Percentiles rank a stretch among this genome's conserved stretches.
Conservation (phyloP, 1,284 basidiomycete genomes). For the Spongiforma sp. region DNA sequence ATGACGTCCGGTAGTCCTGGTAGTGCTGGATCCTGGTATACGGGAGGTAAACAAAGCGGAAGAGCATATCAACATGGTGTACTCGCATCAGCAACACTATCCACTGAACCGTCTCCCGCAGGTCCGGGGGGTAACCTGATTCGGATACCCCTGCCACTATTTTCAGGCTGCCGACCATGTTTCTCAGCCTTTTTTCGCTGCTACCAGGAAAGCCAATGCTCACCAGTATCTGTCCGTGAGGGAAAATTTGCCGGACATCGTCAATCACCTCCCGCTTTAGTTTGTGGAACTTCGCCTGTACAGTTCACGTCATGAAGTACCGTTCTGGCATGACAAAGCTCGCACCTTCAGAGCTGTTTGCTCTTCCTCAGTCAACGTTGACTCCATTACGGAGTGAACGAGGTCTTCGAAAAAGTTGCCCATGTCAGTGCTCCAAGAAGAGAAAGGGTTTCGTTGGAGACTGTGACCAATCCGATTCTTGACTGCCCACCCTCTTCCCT, state of each 20-base stretch:
- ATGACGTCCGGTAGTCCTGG: slow-evolving; percentile 32
- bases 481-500: no score
- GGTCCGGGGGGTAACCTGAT: slow-evolving; percentile 32
- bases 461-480: neutral
- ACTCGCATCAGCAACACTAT: slow-evolving; percentile 24
- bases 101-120: slow-evolving; percentile 2
- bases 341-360: slow-evolving; percentile 32
- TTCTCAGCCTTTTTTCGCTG: neutral
- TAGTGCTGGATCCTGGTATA: slow-evolving; percentile 23
- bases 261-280: slow-evolving; percentile 36
- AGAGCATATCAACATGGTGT: neutral
- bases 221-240: slow-evolving; percentile 37
- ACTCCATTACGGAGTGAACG: slow-evolving; percentile 26
- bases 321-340: neutral
- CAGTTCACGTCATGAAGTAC: neutral
- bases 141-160: slow-evolving; percentile 31
- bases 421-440: slow-evolving; percentile 14
- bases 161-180: slow-evolving; percentile 24
- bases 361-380: slow-evolving; percentile 30
- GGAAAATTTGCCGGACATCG: slow-evolving; percentile 33
- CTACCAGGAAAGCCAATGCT: neutral
- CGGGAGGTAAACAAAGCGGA: slow-evolving; percentile 9
- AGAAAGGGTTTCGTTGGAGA: neutral
- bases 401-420: slow-evolving; percentile 39
- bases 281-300: slow-evolving; percentile 38